Conservation (phyloP, 305 asterid genomes). For the Fraxinus albicans region DNA sequence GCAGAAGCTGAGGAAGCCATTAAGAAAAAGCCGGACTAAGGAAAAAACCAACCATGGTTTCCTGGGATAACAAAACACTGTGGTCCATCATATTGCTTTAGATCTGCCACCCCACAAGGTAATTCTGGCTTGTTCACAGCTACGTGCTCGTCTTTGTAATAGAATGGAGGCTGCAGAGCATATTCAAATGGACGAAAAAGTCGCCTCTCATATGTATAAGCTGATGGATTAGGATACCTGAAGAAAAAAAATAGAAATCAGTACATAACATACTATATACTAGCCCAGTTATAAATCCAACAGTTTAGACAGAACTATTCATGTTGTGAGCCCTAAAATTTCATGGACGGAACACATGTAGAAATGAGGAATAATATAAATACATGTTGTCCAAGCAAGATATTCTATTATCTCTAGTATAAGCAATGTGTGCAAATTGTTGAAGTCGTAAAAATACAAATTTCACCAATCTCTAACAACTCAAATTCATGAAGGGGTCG, state of each 20-base stretch:
- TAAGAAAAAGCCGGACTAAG: background rate
- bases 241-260: constrained; percentile 19
- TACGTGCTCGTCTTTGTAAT: constrained; percentile 82
- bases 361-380: background rate
- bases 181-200: constrained; percentile 91
- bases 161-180: constrained; percentile 92
- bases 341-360: background rate
- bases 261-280: background rate
- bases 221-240: constrained; percentile 98
- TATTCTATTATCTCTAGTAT: background rate
- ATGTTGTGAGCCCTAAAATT: background rate
- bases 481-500: background rate
- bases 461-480: background rate
- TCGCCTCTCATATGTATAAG: constrained; percentile 80
- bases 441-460: background rate
- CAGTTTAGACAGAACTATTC: background rate
- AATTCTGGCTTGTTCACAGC: constrained; percentile 90
- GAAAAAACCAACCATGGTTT: constrained; percentile 73
- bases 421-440: background rate
- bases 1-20: background rate
- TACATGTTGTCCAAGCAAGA: background rate
- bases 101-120: constrained; percentile 61
- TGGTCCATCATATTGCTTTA: constrained; percentile 84
- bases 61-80: constrained; percentile 96
- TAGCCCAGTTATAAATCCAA: constrained; percentile 4